Evolutionary conservation across 83 land plant species (phyloP).

Genomic region (Picea engelmannii): DNA sequence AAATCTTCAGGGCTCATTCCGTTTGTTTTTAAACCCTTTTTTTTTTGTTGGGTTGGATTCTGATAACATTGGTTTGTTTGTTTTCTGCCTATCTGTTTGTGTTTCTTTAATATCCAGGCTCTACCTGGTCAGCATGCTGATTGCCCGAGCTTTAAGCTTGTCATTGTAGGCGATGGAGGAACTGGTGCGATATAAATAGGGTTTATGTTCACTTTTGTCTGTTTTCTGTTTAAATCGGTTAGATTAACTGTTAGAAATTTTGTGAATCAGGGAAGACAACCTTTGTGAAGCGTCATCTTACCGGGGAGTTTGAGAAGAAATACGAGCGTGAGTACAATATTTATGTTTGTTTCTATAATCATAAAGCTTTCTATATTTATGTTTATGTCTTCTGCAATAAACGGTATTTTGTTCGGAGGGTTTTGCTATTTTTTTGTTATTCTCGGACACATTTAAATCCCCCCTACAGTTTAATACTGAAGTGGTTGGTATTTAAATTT

Average conservation of each 20-base stretch:
- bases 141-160: slow-evolving; percentile 69
- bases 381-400: too few relatives aligned
- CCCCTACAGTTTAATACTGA: too few relatives aligned
- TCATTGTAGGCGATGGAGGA: slow-evolving; percentile 71
- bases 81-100: background rate
- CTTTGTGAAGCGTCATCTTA: slow-evolving; percentile 78
- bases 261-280: slow-evolving; percentile 67
- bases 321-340: slow-evolving; percentile 63
- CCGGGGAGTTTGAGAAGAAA: slow-evolving; percentile 89
- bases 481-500: too few relatives aligned
- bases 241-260: background rate
- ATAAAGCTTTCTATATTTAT: too few relatives aligned
- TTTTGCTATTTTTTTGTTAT: too few relatives aligned
- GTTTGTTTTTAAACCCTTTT: background rate
- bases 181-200: slow-evolving; percentile 31
- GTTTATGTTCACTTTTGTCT: background rate
- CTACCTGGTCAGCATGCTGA: slow-evolving; percentile 30
- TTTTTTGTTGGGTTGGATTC: too few relatives aligned
- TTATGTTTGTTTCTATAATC: background rate
- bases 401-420: too few relatives aligned
- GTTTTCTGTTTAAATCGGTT: background rate
- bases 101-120: background rate
- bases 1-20: too few relatives aligned
- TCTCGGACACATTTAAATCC: too few relatives aligned
- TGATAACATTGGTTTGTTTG: background rate